Conservation (phyloP, 345 rosid genomes). For the Salix caprea region DNA sequence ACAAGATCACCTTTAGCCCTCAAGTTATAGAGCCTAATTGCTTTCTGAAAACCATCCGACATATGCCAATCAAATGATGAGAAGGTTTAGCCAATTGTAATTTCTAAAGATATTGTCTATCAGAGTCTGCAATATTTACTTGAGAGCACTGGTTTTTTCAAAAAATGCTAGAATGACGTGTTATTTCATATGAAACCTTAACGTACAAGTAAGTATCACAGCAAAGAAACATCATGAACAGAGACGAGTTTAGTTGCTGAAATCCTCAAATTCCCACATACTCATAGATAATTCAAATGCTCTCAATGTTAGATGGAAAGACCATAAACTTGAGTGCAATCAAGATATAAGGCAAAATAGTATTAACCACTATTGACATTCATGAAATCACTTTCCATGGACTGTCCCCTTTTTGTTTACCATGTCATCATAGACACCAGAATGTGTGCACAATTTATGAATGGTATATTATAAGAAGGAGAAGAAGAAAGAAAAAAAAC, state of each 20-base stretch:
- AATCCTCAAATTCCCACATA: neutral
- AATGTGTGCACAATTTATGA: neutral
- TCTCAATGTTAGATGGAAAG: neutral
- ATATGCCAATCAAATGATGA: neutral
- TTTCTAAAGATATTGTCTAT: neutral
- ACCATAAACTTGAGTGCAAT: neutral
- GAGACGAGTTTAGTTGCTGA: neutral
- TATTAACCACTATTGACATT: too few species aligned
- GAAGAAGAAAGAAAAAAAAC: neutral
- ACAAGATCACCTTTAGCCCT: neutral
- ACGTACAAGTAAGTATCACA: neutral
- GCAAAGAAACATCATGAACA: neutral
- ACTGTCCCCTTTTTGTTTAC: neutral
- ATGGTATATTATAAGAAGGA: too few species aligned
- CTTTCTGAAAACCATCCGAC: neutral
- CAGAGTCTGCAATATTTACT: neutral
- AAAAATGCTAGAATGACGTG: neutral
- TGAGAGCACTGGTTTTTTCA: neutral
- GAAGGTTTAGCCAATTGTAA: neutral
- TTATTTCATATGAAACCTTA: neutral
- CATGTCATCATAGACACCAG: neutral
- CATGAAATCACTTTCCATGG: neutral
- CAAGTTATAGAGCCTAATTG: neutral
- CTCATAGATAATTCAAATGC: neutral
- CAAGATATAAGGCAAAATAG: neutral